Conservation (phyloP, 2,329 filamentous ascomycete genomes). For the Escovopsis sp. region DNA sequence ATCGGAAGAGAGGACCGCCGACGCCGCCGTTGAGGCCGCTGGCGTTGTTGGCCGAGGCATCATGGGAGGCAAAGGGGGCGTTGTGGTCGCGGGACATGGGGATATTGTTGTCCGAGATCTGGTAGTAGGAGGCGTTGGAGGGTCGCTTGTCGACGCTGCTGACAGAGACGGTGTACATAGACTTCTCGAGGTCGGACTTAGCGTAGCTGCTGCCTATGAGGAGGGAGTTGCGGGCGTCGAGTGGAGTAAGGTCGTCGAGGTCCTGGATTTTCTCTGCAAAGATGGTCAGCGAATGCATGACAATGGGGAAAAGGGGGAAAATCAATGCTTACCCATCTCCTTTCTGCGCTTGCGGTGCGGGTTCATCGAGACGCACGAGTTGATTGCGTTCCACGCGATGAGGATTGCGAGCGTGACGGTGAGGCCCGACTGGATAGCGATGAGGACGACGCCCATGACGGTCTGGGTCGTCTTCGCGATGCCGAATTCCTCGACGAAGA, state of each 20-base stretch:
- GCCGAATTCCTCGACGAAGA: conserved; percentile 88
- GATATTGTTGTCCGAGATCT: conserved; percentile 8
- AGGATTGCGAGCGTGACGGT: conserved; percentile 74
- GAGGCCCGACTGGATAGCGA: conserved; percentile 75
- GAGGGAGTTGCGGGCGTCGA: conserved; percentile 76
- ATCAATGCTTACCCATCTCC: conserved; percentile 80
- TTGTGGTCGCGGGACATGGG: conserved; percentile 1
- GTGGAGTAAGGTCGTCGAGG: conserved; percentile 67
- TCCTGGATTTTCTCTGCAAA: conserved; percentile 57
- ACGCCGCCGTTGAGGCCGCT: too few relatives aligned
- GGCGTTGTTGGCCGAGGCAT: conserved; percentile 14
- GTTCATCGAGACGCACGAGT: conserved; percentile 70
- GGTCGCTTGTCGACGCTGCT: conserved; percentile 20
- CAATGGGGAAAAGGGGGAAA: too few relatives aligned
- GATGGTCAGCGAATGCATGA: conserved; percentile 14
- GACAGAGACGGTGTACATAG: conserved; percentile 28
- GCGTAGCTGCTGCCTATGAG: conserved; percentile 41
- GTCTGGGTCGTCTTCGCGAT: conserved; percentile 88
- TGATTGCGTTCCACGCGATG: conserved; percentile 78
- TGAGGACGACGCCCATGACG: conserved; percentile 80
- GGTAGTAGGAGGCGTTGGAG: conserved; percentile 14
- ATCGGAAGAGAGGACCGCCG: conserved; percentile 14
- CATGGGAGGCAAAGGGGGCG: conserved; percentile 6
- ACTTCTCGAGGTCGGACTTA: conserved; percentile 20
- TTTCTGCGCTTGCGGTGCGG: conserved; percentile 79